phyloP scores from a whole-genome alignment of 441 rosid genomes.

The Populus hybrid region DNA sequence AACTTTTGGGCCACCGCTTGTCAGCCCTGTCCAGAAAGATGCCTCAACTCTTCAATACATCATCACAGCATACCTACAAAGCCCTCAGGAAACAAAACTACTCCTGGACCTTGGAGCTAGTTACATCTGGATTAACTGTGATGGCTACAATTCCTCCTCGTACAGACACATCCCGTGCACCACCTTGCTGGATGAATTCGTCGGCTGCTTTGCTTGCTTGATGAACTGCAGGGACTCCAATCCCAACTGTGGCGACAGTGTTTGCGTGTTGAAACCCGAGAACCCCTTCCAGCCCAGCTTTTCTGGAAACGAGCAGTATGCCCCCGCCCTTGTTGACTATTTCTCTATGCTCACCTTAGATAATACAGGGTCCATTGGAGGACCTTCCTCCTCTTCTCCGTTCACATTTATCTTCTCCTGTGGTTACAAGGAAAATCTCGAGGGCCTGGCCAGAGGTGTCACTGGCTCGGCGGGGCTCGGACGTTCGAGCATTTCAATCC shows the following conservation, averaged over 20 bases:
- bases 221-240: neutral
- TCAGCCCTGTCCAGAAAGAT: neutral
- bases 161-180: neutral
- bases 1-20: neutral
- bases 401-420: slow-evolving; percentile 38
- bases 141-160: neutral
- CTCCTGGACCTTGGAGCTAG: neutral
- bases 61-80: neutral
- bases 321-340: slow-evolving; percentile 37
- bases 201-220: neutral
- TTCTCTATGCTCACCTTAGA: slow-evolving; percentile 25
- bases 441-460: neutral
- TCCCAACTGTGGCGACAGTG: slow-evolving; percentile 51
- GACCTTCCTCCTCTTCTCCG: neutral
- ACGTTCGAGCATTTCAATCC: neutral
- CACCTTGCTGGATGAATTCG: neutral
- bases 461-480: neutral
- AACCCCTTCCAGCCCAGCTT: slow-evolving; percentile 42
- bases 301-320: neutral
- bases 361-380: slow-evolving; percentile 30
- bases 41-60: neutral
- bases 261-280: slow-evolving; percentile 38
- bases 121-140: neutral
- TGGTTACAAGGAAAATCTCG: slow-evolving; percentile 7
- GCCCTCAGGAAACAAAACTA: neutral